Base-by-base conservation (phyloP, 1,284 basidiomycete genomes). In the Cystobasidium pallidum region DNA sequence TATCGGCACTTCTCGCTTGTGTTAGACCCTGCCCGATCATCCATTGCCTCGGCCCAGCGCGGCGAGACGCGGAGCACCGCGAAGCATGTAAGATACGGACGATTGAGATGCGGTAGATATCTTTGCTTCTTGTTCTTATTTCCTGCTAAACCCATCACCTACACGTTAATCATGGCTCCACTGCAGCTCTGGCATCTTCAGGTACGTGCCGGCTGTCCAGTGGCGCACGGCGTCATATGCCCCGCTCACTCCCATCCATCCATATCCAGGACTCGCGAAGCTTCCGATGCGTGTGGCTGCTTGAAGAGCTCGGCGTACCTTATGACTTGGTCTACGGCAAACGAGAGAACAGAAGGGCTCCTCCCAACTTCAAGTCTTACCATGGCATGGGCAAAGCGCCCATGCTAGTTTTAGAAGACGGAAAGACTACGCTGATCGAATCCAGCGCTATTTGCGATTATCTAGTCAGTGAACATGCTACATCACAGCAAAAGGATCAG, bases 381-480 rank as follows among this genome's bases (percentile, higher is more conserved):
- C 62, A 72, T 49, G 59, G 28, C n/a, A 72, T 72, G 70, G 70
- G 70, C 2, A 72, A 72, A 51, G 70, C 70, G 8, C 70, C 70
- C 34, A 34, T 72, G 62, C 52, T 72, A 13, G 54, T 66, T 15
- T 15, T 66, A 1, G 61, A 71, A 41, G 70, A 65, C 32, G 70
- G 70, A 24, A 54, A 61, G 45, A 72, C 70, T 15, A 28, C n/a
- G 2, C 11, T 72, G 3, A 61, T 66, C 43, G 70, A 72, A 45
- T 72, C 70, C 10, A 52, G 49, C 28, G 70, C 70, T 36, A 66
- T 65, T 30, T 66, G 43, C 52, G 70, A 72, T 17, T 72, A 72
- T 52, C 24, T 72, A 17, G 36, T 72, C 52, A 26, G 32, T 26
- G 51, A 26, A 51, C n/a, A 32, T 43, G 68, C 68, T 52, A 47